A percentile compares a stretch with the other conserved stretches of the same genome.
Evolutionary conservation across 257 asterid genomes (phyloP).

Genomic region (Lithospermum erythrorhizon): DNA sequence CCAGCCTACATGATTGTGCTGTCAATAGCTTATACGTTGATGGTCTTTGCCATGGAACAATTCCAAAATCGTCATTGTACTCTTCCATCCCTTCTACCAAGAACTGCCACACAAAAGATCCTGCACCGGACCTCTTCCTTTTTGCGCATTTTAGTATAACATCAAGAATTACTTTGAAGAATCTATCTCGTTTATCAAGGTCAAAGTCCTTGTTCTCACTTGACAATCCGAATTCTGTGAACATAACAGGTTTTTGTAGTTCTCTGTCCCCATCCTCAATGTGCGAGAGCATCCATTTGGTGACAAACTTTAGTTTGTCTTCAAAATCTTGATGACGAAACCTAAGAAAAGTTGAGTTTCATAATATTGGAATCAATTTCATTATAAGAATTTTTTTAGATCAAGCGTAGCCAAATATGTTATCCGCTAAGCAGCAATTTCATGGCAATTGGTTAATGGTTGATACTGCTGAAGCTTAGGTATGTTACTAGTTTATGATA

Average conservation of each 20-base stretch:
- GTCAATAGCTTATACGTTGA: slow-evolving; percentile 60
- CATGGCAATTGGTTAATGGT: not conserved
- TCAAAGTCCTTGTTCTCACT: slow-evolving; percentile 58
- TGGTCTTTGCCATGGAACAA: slow-evolving; percentile 72
- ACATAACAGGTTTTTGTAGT: slow-evolving; percentile 72
- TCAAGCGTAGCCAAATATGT: no score
- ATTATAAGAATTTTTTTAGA: not conserved
- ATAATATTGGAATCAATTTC: not conserved
- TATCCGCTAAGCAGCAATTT: not conserved
- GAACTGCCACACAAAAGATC: slow-evolving; percentile 90
- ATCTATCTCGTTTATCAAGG: slow-evolving; percentile 49
- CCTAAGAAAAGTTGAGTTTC: slow-evolving; percentile 28
- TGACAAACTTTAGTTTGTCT: slow-evolving; percentile 52
- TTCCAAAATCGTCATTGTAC: slow-evolving; percentile 80
- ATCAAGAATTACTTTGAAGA: slow-evolving; percentile 62
- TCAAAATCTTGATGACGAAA: slow-evolving; percentile 63
- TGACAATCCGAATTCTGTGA: slow-evolving; percentile 89
- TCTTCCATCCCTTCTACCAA: slow-evolving; percentile 85
- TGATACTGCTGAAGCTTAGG: not conserved
- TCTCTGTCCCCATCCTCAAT: slow-evolving; percentile 95
- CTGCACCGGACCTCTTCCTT: slow-evolving; percentile 59
- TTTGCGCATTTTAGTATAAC: slow-evolving; percentile 63
- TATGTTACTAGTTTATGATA: no score
- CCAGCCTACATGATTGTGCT: slow-evolving; percentile 75
- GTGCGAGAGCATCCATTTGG: slow-evolving; percentile 92